Percentiles rank a stretch among this genome's conserved stretches.
phyloP scores from a whole-genome alignment of 768 basidiomycete species.

The Infundibulicybe gibba region DNA sequence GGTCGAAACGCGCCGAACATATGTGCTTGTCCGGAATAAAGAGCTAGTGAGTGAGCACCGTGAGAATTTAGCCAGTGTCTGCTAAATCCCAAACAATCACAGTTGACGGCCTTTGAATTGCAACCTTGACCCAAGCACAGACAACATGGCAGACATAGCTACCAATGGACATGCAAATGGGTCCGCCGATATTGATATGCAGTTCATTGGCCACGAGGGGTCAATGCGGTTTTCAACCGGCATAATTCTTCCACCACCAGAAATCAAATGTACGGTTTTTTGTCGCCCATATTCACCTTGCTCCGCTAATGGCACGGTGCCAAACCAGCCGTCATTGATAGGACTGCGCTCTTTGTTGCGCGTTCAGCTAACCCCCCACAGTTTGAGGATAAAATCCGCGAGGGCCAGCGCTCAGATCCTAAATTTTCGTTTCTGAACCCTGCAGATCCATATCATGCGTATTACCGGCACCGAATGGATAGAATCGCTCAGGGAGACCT shows the following conservation, averaged over 20 bases:
- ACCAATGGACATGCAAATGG: constrained; percentile 42
- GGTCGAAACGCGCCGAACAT: constrained; percentile 91
- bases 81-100: too few species aligned
- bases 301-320: constrained; percentile 6
- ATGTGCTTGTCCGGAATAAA: constrained; percentile 6
- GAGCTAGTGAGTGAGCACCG: constrained; percentile 20
- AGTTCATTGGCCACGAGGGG: constrained; percentile 22
- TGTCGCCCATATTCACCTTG: constrained; percentile 18
- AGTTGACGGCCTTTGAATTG: too few species aligned
- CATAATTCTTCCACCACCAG: constrained; percentile 93
- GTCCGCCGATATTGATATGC: constrained; percentile 37
- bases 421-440: constrained; percentile 99
- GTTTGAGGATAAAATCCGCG: constrained; percentile 96
- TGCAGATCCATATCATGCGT: constrained; percentile 96
- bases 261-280: constrained; percentile 80
- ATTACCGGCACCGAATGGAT: constrained; percentile 92
- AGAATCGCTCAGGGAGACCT: constrained; percentile 74
- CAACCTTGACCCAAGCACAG: too few species aligned
- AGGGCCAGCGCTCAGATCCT: constrained; percentile 93
- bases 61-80: constrained; percentile 19
- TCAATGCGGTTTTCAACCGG: constrained; percentile 68
- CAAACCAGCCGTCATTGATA: constrained; percentile 82
- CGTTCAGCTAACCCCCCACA: constrained; percentile 90
- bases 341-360: constrained; percentile 88
- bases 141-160: constrained; percentile 4